Conservation (phyloP, 345 rosid species). For the Citrus australasica region DNA sequence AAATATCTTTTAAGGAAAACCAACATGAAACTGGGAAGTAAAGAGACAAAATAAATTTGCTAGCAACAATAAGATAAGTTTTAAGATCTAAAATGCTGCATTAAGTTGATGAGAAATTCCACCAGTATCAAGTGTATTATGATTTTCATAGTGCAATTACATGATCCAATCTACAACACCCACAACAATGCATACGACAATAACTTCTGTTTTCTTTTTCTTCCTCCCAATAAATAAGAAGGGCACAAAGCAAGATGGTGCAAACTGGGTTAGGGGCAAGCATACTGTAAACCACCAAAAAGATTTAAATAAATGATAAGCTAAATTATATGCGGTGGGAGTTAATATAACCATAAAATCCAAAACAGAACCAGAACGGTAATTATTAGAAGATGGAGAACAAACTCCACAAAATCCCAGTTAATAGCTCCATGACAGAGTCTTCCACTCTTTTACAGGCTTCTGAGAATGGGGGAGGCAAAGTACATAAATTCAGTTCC, state of each 20-base stretch:
- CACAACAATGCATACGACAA: neutral
- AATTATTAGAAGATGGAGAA: neutral
- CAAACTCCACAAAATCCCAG: neutral
- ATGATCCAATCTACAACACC: neutral
- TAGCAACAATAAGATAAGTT: neutral
- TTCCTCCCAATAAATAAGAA: neutral
- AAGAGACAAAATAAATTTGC: neutral
- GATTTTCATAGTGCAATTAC: neutral
- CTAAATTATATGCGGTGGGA: neutral
- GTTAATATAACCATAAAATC: neutral
- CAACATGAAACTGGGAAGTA: neutral
- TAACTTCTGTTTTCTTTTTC: neutral
- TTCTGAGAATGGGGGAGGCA: neutral
- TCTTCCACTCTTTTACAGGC: neutral
- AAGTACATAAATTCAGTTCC: neutral
- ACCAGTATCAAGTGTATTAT: neutral
- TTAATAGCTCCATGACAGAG: neutral
- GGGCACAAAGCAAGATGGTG: neutral
- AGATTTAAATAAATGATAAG: neutral
- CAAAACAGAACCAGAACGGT: neutral
- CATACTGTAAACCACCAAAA: neutral
- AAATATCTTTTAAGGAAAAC: conserved; percentile 34
- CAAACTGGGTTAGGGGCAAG: neutral
- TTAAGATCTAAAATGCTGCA: neutral
- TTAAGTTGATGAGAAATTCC: neutral